Conservation (phyloP, 1,284 basidiomycete species). For the Leccinum huronense region DNA sequence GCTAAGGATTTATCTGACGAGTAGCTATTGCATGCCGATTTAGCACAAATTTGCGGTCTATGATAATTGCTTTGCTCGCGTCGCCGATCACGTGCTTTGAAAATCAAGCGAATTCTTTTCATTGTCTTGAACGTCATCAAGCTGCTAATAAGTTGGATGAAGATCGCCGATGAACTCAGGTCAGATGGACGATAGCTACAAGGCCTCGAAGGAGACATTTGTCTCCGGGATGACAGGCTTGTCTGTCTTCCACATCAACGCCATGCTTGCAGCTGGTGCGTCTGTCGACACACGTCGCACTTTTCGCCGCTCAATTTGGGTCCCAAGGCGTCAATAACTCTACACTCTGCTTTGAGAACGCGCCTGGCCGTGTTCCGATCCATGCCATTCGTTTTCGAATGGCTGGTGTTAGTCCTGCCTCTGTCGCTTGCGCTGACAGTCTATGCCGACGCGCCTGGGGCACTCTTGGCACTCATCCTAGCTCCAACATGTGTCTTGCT, state of each 20-base stretch:
- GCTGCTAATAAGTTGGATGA: neutral
- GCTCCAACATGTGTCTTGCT: slow-evolving; percentile 45
- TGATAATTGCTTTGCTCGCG: neutral
- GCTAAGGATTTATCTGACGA: neutral
- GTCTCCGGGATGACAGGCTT: slow-evolving; percentile 81
- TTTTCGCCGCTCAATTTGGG: slow-evolving; percentile 18
- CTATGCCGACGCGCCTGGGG: slow-evolving; percentile 57
- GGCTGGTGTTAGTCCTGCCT: slow-evolving; percentile 67
- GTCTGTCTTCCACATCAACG: slow-evolving; percentile 71
- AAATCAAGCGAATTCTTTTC: neutral
- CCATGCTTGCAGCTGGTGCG: slow-evolving; percentile 73
- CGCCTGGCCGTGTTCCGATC: slow-evolving; percentile 41
- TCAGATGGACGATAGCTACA: slow-evolving; percentile 53
- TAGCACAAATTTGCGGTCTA: too few relatives aligned
- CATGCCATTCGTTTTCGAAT: slow-evolving; percentile 55
- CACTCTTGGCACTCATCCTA: slow-evolving; percentile 53
- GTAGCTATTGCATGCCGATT: neutral
- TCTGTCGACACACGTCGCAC: slow-evolving; percentile 17
- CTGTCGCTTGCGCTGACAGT: slow-evolving; percentile 79
- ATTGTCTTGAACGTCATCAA: neutral
- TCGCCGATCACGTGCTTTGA: neutral
- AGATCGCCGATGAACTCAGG: neutral
- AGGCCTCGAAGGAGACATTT: slow-evolving; percentile 83
- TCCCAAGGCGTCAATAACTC: slow-evolving; percentile 63
- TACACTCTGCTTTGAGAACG: slow-evolving; percentile 61